These are phyloP conservation scores for Coleophoma cylindrospora DNA, from an alignment of 2,329 filamentous ascomycete genomes.

Conservation along the genomic window DNA sequence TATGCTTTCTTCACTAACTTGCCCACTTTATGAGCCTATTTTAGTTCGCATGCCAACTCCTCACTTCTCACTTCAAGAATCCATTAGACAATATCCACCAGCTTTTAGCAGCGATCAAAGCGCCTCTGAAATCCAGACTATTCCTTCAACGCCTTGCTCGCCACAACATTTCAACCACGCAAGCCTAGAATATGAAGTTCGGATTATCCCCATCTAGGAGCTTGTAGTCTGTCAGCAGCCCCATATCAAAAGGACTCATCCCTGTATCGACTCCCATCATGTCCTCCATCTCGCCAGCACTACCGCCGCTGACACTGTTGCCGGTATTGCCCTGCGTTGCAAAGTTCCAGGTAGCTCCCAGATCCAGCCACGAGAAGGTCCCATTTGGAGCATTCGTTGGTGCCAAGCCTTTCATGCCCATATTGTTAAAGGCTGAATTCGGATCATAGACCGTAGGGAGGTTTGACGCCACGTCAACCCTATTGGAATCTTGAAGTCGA, in stretches of 20 bases:
- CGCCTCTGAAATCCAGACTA: too few species aligned
- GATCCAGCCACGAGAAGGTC: conserved; percentile 24
- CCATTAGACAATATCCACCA: too few species aligned
- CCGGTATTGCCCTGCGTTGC: conserved; percentile 21
- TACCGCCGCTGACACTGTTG: conserved; percentile 9
- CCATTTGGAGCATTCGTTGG: conserved; percentile 1
- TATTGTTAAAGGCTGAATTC: not conserved
- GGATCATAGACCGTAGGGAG: not conserved
- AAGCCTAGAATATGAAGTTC: conserved; percentile 17
- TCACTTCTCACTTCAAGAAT: too few species aligned
- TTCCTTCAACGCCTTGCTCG: too few species aligned
- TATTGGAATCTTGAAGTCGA: not conserved
- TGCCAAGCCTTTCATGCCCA: conserved; percentile 1
- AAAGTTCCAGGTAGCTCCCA: conserved; percentile 24
- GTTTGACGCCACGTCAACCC: not conserved
- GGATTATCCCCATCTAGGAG: conserved; percentile 20
- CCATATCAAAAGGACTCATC: conserved; percentile 15
- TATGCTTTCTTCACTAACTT: too few species aligned
- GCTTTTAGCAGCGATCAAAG: too few species aligned
- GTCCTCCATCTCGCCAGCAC: conserved; percentile 13
- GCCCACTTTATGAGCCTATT: too few species aligned
- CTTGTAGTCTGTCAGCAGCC: conserved; percentile 17
- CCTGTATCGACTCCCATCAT: conserved; percentile 7
- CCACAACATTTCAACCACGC: too few species aligned
- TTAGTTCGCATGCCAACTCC: too few species aligned